These are phyloP conservation scores for Candida pseudoglaebosa DNA, from an alignment of 805 yeast species.

Conservation along the genomic window DNA sequence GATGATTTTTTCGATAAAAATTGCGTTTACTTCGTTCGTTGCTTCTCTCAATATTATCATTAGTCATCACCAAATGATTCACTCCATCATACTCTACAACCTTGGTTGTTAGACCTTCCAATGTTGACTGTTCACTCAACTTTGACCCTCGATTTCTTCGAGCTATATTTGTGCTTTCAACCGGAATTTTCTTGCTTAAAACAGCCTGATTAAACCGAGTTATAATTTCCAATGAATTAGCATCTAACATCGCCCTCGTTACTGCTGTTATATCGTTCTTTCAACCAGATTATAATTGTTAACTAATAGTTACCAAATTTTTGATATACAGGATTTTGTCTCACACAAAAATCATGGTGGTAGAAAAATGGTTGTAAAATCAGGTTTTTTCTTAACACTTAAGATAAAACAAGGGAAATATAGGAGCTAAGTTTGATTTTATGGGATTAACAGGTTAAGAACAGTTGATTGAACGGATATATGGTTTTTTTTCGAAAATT, in stretches of 20 bases:
- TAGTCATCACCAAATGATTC: constrained; percentile 33
- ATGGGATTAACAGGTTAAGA: background rate
- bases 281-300: too few relatives aligned
- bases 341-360: too few relatives aligned
- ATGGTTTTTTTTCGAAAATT: background rate
- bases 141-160: constrained; percentile 29
- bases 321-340: background rate
- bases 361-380: too few relatives aligned
- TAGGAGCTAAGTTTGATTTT: background rate
- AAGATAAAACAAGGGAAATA: background rate
- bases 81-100: constrained; percentile 37
- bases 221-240: constrained; percentile 34
- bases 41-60: constrained; percentile 28
- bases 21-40: constrained; percentile 26
- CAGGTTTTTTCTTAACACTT: too few relatives aligned
- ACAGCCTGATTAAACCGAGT: constrained; percentile 36
- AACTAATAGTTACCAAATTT: too few relatives aligned
- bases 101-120: constrained; percentile 24
- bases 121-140: constrained; percentile 14
- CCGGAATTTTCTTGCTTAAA: constrained; percentile 8
- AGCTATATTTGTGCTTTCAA: constrained; percentile 10
- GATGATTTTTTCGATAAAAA: constrained; percentile 12
- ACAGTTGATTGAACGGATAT: background rate
- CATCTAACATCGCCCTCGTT: constrained; percentile 29
- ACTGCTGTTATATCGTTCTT: too few relatives aligned